These are phyloP conservation scores for Barnettozyma wickerhamii DNA, from an alignment of 805 yeast genomes.

Conservation along the genomic window DNA sequence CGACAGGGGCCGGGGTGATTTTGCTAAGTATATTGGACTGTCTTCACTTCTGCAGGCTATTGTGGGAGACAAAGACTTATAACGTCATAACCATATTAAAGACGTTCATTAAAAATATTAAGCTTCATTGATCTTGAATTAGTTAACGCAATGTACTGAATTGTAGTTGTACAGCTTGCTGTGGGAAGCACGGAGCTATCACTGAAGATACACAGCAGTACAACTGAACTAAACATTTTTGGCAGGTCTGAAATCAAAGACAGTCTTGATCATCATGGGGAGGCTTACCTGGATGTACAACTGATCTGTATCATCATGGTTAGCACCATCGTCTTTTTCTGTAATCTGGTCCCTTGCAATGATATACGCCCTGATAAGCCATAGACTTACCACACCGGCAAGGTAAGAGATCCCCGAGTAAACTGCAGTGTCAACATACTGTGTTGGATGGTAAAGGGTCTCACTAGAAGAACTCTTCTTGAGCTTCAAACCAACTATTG, in stretches of 20 bases:
- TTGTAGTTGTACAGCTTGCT: too few species aligned
- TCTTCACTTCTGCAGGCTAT: too few species aligned
- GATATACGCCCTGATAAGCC: constrained; percentile 50
- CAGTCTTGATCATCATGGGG: background rate
- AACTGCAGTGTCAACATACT: constrained; percentile 49
- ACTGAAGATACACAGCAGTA: too few species aligned
- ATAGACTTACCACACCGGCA: constrained; percentile 38
- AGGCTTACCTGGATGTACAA: constrained; percentile 16
- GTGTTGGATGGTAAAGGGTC: constrained; percentile 34
- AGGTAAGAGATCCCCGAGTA: constrained; percentile 56
- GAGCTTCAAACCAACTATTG: constrained; percentile 54
- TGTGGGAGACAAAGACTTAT: too few species aligned
- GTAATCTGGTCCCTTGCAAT: constrained; percentile 41
- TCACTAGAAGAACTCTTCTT: constrained; percentile 31
- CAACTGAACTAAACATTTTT: background rate
- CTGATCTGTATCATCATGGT: constrained; percentile 27
- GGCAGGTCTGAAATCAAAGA: constrained; percentile 9
- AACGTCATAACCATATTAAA: too few species aligned
- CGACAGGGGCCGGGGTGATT: too few species aligned
- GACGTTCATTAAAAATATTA: too few species aligned
- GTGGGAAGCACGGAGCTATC: too few species aligned
- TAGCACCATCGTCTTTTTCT: constrained; percentile 22
- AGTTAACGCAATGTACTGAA: too few species aligned
- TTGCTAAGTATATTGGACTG: too few species aligned
- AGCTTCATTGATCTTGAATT: too few species aligned